Conservation (phyloP, 2,329 filamentous ascomycete species). For the Pyricularia sp. region DNA sequence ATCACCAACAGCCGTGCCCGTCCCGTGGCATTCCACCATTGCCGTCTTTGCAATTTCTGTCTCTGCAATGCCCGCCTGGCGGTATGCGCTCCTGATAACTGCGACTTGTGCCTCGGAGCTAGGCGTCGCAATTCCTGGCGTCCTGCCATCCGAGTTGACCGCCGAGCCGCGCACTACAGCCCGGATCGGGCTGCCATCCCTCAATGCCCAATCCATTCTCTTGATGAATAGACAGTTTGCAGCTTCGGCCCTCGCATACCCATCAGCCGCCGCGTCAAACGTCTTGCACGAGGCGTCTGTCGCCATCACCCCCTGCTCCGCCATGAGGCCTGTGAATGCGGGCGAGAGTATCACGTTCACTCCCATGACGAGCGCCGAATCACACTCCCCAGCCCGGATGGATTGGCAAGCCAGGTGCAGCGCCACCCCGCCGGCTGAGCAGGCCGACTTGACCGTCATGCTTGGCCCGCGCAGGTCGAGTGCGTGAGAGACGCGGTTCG, state of each 20-base stretch:
- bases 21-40: slow-evolving; percentile 26
- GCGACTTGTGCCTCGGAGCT: slow-evolving; percentile 6
- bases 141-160: slow-evolving; percentile 13
- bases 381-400: slow-evolving; percentile 16
- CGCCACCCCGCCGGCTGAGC: slow-evolving; percentile 25
- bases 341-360: slow-evolving; percentile 25
- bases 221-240: slow-evolving; percentile 30
- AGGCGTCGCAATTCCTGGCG: slow-evolving; percentile 8
- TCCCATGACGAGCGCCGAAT: slow-evolving; percentile 25
- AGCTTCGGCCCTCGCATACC: slow-evolving; percentile 41
- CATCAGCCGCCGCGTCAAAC: slow-evolving; percentile 35
- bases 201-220: slow-evolving; percentile 26
- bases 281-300: slow-evolving; percentile 20
- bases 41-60: neutral
- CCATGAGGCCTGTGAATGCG: slow-evolving; percentile 18
- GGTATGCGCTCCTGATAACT: slow-evolving; percentile 4
- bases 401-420: slow-evolving; percentile 25
- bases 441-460: slow-evolving; percentile 26
- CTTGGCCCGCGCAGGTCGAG: slow-evolving; percentile 23
- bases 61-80: slow-evolving; percentile 14
- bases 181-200: slow-evolving; percentile 24
- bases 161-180: slow-evolving; percentile 19
- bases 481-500: slow-evolving; percentile 24
- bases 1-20: slow-evolving; percentile 33
- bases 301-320: slow-evolving; percentile 25